Evolutionary conservation across 2,329 filamentous ascomycete genomes (phyloP).

Genomic region (Pseudogymnoascus destructans): DNA sequence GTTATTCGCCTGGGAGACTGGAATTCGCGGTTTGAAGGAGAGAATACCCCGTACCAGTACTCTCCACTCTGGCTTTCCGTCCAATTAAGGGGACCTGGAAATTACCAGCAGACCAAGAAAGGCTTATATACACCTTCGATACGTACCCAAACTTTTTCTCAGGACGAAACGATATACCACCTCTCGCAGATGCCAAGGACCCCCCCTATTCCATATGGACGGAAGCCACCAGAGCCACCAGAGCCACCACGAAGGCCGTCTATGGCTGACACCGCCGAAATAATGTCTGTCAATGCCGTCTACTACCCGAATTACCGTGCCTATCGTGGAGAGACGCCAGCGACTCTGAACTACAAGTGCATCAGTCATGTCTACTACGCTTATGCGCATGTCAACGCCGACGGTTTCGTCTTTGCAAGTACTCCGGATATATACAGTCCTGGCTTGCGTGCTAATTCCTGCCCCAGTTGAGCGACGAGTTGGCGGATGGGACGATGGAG

Average conservation of each 20-base stretch:
- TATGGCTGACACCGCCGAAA: conserved; percentile 26
- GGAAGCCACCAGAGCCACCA: conserved; percentile 16
- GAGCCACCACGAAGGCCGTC: conserved; percentile 21
- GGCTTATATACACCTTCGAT: conserved; percentile 2
- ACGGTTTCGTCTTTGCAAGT: conserved; percentile 64
- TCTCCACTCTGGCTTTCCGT: not conserved
- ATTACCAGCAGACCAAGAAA: conserved; percentile 1
- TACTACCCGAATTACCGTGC: conserved; percentile 75
- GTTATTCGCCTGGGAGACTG: conserved; percentile 6
- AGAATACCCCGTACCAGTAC: not conserved
- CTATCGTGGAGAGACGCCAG: conserved; percentile 60
- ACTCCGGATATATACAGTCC: conserved; percentile 1
- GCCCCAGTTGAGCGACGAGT: conserved; percentile 61
- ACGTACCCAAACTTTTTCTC: not conserved
- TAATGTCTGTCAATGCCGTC: conserved; percentile 59
- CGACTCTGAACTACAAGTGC: conserved; percentile 58
- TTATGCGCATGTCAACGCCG: conserved; percentile 59
- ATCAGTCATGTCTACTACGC: conserved; percentile 76
- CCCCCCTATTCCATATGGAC: conserved; percentile 21
- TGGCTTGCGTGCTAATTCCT: conserved; percentile 12
- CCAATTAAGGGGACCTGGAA: not conserved
- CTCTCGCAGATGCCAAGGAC: conserved; percentile 16
- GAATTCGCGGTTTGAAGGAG: not conserved
- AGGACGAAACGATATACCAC: not conserved
- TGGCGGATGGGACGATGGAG: conserved; percentile 58